phyloP scores from a whole-genome alignment of 2,329 filamentous ascomycete species.

The Leptographium procerum region DNA sequence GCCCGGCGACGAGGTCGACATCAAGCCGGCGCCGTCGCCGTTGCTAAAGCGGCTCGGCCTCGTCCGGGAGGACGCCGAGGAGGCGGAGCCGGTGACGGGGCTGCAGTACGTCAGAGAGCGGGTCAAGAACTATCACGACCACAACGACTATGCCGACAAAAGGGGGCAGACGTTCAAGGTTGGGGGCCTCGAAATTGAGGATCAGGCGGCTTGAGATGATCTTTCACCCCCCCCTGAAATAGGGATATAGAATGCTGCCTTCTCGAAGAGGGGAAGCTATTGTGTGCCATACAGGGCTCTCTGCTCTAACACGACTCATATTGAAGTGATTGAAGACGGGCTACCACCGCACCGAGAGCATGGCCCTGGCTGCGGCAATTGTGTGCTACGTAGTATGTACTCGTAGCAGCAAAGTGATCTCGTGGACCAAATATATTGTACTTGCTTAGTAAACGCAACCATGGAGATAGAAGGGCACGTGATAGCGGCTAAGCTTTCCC shows the following conservation, averaged over 20 bases:
- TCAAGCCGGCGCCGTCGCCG: slow-evolving; percentile 9
- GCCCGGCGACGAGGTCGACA: slow-evolving; percentile 13
- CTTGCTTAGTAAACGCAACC: not conserved
- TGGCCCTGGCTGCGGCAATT: no score
- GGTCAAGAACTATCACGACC: slow-evolving; percentile 32
- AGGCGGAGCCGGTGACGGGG: slow-evolving; percentile 23
- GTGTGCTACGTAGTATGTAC: no score
- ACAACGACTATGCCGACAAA: not conserved
- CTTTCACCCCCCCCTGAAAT: no score
- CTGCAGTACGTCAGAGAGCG: slow-evolving; percentile 34
- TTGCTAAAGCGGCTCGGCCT: slow-evolving; percentile 21
- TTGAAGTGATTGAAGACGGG: no score
- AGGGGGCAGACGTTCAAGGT: not conserved
- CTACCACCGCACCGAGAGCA: no score
- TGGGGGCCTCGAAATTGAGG: not conserved
- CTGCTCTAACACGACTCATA: no score
- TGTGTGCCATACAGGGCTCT: no score
- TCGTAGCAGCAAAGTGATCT: not conserved
- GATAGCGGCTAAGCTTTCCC: no score
- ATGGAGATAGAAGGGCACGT: no score
- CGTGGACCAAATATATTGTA: not conserved
- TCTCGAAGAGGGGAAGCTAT: no score
- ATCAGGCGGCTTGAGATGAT: not conserved
- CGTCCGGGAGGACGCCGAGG: slow-evolving; percentile 25
- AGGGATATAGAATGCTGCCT: no score